Evolutionary conservation across 164 flowering plant species (phyloP).

Genomic region (Annona cherimola): DNA sequence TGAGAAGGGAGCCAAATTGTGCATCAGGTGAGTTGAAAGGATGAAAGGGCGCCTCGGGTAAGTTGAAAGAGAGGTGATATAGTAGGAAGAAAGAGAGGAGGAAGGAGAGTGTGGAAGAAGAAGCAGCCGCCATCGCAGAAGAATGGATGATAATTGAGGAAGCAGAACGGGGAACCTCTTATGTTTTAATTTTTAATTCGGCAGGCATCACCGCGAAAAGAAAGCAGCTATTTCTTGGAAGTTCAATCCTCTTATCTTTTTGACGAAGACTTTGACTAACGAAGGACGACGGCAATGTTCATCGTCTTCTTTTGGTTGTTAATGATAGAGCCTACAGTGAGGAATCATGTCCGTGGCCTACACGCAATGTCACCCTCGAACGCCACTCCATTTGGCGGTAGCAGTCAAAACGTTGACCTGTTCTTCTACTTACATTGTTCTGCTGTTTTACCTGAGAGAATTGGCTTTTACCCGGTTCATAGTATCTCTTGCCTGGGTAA

Average conservation of each 20-base stretch:
- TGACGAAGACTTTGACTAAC: neutral
- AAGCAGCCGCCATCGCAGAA: neutral
- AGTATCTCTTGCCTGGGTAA: no score
- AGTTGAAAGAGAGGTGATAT: neutral
- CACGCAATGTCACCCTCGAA: conserved; percentile 34
- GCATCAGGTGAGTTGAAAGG: no score
- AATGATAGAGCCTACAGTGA: conserved; percentile 15
- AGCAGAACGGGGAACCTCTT: neutral
- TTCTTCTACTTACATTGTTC: conserved; percentile 41
- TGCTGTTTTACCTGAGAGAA: no score
- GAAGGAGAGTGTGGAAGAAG: neutral
- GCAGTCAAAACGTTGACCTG: conserved; percentile 16
- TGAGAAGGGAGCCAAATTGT: no score
- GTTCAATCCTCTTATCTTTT: neutral
- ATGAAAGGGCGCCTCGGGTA: neutral
- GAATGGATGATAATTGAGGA: neutral
- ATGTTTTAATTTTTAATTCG: neutral
- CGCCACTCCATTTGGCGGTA: conserved; percentile 21
- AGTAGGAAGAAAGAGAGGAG: neutral
- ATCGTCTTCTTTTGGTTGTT: conserved; percentile 25
- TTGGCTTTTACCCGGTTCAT: no score
- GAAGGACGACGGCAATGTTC: no score
- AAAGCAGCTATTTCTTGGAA: neutral
- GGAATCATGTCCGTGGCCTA: conserved; percentile 32
- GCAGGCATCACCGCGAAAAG: no score